Conservation (phyloP, 306 rosid species). For the Lathyrus aphaca region DNA sequence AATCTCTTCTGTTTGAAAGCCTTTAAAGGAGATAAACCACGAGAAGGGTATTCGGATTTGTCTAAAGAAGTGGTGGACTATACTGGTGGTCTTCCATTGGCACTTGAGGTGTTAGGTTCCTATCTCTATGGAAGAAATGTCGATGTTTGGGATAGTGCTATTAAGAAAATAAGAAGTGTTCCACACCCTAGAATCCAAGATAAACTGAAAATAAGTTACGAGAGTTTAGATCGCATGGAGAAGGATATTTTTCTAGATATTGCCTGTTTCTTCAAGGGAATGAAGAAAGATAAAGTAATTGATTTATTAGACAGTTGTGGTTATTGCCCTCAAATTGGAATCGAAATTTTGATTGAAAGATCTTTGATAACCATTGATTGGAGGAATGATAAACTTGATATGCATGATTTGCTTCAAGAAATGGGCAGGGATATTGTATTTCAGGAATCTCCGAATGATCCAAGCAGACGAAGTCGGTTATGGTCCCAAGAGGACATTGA, state of each 20-base stretch:
- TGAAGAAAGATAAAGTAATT: background rate
- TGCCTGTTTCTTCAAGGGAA: constrained; percentile 43
- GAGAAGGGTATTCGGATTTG: constrained; percentile 3
- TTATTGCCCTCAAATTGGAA: constrained; percentile 19
- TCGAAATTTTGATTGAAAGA: constrained; percentile 42
- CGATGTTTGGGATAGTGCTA: constrained; percentile 22
- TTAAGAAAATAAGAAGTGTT: background rate
- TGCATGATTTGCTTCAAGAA: constrained; percentile 49
- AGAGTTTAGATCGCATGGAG: constrained; percentile 5
- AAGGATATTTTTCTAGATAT: constrained; percentile 41
- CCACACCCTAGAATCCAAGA: background rate
- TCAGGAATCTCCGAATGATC: constrained; percentile 34
- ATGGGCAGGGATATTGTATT: constrained; percentile 35
- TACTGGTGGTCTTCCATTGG: constrained; percentile 31
- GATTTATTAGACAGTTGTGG: constrained; percentile 30
- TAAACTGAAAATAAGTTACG: constrained; percentile 32
- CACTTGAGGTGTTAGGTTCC: constrained; percentile 23
- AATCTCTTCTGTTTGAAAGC: constrained; percentile 24
- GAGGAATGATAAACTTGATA: background rate
- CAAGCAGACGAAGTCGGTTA: constrained; percentile 23
- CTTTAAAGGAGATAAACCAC: constrained; percentile 3
- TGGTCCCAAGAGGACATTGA: constrained; percentile 30
- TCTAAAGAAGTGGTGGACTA: constrained; percentile 5
- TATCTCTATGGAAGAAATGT: constrained; percentile 3
- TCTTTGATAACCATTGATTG: constrained; percentile 23